Evolutionary conservation across 768 basidiomycete species (phyloP).

Genomic region (Tephrocybe sp.): DNA sequence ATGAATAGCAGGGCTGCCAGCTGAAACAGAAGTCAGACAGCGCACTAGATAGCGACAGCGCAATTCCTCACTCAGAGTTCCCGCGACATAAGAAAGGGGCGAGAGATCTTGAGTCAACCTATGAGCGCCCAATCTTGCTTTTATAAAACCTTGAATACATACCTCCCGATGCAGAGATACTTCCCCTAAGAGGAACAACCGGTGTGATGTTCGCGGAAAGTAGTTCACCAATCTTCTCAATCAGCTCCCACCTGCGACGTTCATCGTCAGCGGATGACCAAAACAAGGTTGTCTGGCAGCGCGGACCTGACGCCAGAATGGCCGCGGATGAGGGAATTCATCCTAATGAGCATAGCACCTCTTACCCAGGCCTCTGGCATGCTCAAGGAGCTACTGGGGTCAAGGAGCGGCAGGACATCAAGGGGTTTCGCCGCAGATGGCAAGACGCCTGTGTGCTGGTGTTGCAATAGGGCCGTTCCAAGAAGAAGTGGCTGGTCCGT

Average conservation of each 20-base stretch:
- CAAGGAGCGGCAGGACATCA: slow-evolving; percentile 60
- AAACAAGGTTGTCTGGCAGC: background rate
- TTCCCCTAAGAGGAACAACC: slow-evolving; percentile 78
- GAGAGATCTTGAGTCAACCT: slow-evolving; percentile 37
- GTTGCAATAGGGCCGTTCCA: slow-evolving; percentile 68
- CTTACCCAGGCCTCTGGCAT: slow-evolving; percentile 91
- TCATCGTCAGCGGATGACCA: background rate
- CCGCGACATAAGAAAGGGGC: slow-evolving; percentile 64
- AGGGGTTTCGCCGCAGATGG: slow-evolving; percentile 50
- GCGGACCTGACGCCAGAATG: slow-evolving; percentile 71
- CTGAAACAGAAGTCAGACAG: slow-evolving; percentile 12
- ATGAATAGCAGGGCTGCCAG: slow-evolving; percentile 25
- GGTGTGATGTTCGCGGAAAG: slow-evolving; percentile 65
- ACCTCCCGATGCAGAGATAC: slow-evolving; percentile 81
- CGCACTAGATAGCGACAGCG: background rate
- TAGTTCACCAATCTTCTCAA: slow-evolving; percentile 67
- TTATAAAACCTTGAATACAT: slow-evolving; percentile 11
- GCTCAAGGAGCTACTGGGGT: slow-evolving; percentile 61
- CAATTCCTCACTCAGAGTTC: slow-evolving; percentile 47
- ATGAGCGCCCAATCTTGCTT: slow-evolving; percentile 2
- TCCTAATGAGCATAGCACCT: slow-evolving; percentile 74
- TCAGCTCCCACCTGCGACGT: slow-evolving; percentile 56
- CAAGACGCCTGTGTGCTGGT: slow-evolving; percentile 70
- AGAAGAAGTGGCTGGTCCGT: slow-evolving; percentile 64
- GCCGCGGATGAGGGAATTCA: slow-evolving; percentile 81